These are phyloP conservation scores for Magnusiomyces fungicola DNA, from an alignment of 1,139 yeast genomes.

Conservation along the genomic window DNA sequence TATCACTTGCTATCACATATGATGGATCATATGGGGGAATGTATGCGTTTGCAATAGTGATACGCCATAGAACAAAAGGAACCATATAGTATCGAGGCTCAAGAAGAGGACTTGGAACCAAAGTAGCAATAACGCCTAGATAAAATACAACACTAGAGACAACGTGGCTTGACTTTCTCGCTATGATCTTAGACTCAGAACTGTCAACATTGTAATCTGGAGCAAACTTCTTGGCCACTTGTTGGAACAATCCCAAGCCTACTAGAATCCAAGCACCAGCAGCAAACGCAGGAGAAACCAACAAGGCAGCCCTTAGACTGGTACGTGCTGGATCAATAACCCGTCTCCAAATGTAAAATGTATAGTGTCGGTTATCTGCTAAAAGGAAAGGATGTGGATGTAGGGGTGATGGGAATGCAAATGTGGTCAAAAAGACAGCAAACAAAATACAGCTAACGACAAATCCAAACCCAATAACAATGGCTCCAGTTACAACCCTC, in stretches of 20 bases:
- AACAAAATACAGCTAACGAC: neutral
- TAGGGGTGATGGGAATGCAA: constrained; percentile 1
- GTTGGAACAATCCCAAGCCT: constrained; percentile 7
- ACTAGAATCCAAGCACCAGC: neutral
- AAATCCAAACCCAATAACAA: neutral
- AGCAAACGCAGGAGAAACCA: constrained; percentile 2
- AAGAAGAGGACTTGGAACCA: constrained; percentile 83
- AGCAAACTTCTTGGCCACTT: neutral
- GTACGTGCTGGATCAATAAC: constrained; percentile 32
- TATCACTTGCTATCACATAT: too few species aligned
- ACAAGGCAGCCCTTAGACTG: constrained; percentile 6
- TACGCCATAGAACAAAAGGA: constrained; percentile 70
- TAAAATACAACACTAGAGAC: constrained; percentile 3
- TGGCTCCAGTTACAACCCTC: too few species aligned
- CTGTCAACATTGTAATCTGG: neutral
- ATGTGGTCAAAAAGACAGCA: neutral
- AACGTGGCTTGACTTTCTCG: too few species aligned
- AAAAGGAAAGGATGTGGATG: constrained; percentile 80
- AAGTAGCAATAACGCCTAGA: constrained; percentile 47
- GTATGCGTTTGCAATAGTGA: constrained; percentile 25
- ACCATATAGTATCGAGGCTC: constrained; percentile 89
- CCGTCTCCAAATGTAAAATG: constrained; percentile 74
- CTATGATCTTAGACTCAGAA: neutral
- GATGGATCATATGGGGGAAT: neutral
- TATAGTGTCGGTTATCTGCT: constrained; percentile 91